Base-by-base conservation (phyloP, 2,329 filamentous ascomycete genomes). In the Aspergillus tamarii region DNA sequence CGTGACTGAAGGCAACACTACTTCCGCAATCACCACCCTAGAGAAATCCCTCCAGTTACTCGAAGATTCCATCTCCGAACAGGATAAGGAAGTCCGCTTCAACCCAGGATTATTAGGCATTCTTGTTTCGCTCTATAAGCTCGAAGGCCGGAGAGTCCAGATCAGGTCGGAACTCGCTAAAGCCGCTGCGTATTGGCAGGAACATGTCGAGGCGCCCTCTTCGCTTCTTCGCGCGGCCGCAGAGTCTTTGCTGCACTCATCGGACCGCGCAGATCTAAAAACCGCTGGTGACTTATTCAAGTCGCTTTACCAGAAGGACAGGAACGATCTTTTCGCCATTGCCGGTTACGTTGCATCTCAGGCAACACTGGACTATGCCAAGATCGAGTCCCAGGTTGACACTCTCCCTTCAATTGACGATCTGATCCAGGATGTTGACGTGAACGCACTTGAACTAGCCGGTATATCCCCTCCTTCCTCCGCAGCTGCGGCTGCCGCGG, bases 341-440 rank as follows among this genome's bases (percentile, higher is more conserved):
- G 93, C 93, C 10, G 95, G 95, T 1, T 87, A 95, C n/a, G 87
- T 98, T 9, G 95, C 95, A 3, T 90, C 93, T 11, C 88, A 91
- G 70, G 90, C 91, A 32, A 87, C 87, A 2, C 70, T 76, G 19
- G 76, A 79, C 61, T 76, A 78, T 53, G 66, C 72, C 21, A 75
- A 76, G 60, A 71, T 79, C 12, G 72, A 78, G 61, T 70, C 75
- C 0, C 72, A 79, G 55, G 70, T 79, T 3, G 72, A 78, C 58
- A 74, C 69, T 8, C 74, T 84, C 11, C 78, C 80, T 0, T 66
- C 76, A 2, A 72, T 80, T 23, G 68, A 73, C n/a, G 77, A 82
- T 19, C 71, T 84, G 9, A 77, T 81, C 41, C 72, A 76, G 0
- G 79, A 74, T 32, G 70, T 84, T 53, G 80, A 84, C 63, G 69